These are phyloP conservation scores for Coniochaeta hoffmannii DNA, from an alignment of 2,329 filamentous ascomycete species.

Conservation along the genomic window DNA sequence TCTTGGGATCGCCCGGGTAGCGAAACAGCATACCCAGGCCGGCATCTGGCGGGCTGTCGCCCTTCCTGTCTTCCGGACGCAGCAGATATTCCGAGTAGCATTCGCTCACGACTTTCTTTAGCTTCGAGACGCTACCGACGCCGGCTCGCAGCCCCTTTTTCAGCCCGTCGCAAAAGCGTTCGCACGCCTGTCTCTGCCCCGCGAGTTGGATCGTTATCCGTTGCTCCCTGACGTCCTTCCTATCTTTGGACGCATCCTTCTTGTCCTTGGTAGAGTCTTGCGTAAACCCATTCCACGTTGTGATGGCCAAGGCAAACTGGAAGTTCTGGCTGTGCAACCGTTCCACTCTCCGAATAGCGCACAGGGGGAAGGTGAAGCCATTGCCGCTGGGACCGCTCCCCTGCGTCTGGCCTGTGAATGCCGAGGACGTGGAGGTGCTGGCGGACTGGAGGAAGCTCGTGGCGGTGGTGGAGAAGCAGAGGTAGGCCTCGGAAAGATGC, in stretches of 20 bases:
- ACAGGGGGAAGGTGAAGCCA: conserved; percentile 91
- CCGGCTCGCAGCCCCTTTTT: conserved; percentile 83
- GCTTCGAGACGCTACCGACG: conserved; percentile 79
- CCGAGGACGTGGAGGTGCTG: conserved; percentile 69
- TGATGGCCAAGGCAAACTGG: conserved; percentile 87
- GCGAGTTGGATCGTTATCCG: conserved; percentile 88
- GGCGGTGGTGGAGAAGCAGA: conserved; percentile 93
- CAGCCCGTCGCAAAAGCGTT: conserved; percentile 91
- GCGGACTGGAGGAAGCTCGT: conserved; percentile 79
- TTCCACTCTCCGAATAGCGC: conserved; percentile 85
- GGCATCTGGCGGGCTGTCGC: conserved; percentile 71
- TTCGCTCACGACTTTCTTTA: conserved; percentile 71
- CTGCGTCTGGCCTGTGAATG: conserved; percentile 88
- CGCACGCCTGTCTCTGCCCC: conserved; percentile 80
- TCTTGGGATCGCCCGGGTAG: conserved; percentile 91
- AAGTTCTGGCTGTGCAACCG: conserved; percentile 88
- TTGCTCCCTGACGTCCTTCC: conserved; percentile 51
- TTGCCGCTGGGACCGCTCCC: conserved; percentile 89
- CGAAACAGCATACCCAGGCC: conserved; percentile 87
- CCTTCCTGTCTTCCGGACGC: conserved; percentile 55
- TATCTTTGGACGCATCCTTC: conserved; percentile 31
- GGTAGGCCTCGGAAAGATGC: conserved; percentile 86
- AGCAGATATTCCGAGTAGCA: conserved; percentile 88
- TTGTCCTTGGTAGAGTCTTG: conserved; percentile 48
- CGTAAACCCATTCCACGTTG: conserved; percentile 79